These are phyloP conservation scores for Lipomyces oligophaga DNA, from an alignment of 805 yeast genomes.

Conservation along the genomic window DNA sequence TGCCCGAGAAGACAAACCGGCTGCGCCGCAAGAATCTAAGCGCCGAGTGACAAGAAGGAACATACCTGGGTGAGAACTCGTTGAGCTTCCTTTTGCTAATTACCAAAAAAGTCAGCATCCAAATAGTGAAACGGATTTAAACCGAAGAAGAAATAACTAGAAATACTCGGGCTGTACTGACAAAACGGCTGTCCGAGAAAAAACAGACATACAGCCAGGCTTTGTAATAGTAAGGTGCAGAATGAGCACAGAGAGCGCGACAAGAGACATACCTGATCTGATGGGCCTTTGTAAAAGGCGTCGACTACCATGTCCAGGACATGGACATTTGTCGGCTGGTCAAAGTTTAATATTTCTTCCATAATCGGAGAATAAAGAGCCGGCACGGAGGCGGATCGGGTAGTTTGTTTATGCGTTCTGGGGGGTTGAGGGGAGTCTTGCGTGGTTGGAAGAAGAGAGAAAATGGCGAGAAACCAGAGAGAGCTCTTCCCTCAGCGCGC, in stretches of 20 bases:
- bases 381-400: no score
- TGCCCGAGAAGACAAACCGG: not conserved
- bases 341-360: constrained; percentile 86
- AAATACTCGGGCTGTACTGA: no score
- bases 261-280: constrained; percentile 41
- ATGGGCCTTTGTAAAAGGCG: constrained; percentile 70
- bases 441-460: not conserved
- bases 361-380: constrained; percentile 43
- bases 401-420: no score
- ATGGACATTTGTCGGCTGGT: constrained; percentile 70
- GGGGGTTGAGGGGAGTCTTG: no score
- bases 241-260: not conserved
- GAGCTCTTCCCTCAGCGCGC: no score
- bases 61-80: constrained; percentile 37
- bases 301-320: constrained; percentile 80
- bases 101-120: constrained; percentile 2
- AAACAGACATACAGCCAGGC: not conserved
- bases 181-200: not conserved
- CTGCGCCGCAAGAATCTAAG: not conserved
- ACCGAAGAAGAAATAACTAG: not conserved
- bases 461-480: not conserved
- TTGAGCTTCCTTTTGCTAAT: constrained; percentile 40
- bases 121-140: not conserved
- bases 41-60: not conserved
- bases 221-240: not conserved